Conservation (phyloP, 768 basidiomycete species). For the Lentinula detonsa region DNA sequence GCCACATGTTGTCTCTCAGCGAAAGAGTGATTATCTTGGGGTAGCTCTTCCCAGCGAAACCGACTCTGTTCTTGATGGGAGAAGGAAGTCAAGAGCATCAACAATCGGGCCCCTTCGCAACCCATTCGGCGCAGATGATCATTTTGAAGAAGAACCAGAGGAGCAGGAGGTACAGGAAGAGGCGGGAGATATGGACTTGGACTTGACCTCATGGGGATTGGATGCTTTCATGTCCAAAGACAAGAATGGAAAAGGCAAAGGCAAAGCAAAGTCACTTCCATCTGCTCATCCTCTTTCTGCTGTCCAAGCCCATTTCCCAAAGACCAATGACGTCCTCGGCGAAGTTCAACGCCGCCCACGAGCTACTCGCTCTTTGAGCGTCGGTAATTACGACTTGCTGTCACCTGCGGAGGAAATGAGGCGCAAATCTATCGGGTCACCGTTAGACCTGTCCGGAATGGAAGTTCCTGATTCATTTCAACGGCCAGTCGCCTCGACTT, state of each 20-base stretch:
- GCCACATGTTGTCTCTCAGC: constrained; percentile 27
- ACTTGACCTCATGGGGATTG: constrained; percentile 80
- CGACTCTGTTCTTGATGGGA: constrained; percentile 41
- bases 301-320: constrained; percentile 36
- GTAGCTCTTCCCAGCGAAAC: constrained; percentile 62
- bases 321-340: constrained; percentile 32
- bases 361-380: constrained; percentile 57
- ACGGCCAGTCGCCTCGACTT: constrained; percentile 42
- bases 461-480: constrained; percentile 37
- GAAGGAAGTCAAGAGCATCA: constrained; percentile 47
- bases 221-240: constrained; percentile 72
- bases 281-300: constrained; percentile 32
- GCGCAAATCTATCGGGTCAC: constrained; percentile 53
- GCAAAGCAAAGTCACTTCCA: constrained; percentile 33
- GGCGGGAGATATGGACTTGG: constrained; percentile 58
- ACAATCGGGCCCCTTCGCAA: constrained; percentile 51
- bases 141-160: constrained; percentile 38
- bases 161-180: constrained; percentile 45
- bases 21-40: constrained; percentile 64
- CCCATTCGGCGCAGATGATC: constrained; percentile 65
- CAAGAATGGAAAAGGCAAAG: constrained; percentile 41
- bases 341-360: constrained; percentile 25
- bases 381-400: constrained; percentile 54
- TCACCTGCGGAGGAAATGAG: constrained; percentile 32
- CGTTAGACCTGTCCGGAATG: constrained; percentile 46